Base-by-base conservation (phyloP, 1,284 basidiomycete genomes). In the Wolfiporia cocos region DNA sequence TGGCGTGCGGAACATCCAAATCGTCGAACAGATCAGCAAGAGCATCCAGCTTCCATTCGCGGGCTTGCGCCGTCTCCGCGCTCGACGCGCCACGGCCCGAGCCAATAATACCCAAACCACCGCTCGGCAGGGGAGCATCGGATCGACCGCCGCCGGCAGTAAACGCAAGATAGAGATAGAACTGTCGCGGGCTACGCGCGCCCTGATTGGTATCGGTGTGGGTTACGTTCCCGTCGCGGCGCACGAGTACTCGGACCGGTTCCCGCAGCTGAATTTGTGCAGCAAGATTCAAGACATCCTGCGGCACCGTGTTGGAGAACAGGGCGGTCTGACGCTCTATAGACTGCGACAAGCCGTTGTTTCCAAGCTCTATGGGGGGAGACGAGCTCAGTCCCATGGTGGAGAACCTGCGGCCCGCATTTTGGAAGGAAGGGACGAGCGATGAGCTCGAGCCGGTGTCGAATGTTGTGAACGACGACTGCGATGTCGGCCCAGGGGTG, bases 1-100 rank as follows among this genome's bases (percentile, higher is more conserved):
- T 83, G 0, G 87, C 90, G 53, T 93, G 90, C 37, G 73, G 70
- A 7, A 86, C 73, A 34, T 92, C 90, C 12, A 91, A 78, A 59
- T 98, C 94, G 38, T 95, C 92, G 51, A 96, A 84, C 47, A 98
- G 71, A 62, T 97, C 95, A 19, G 88, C 83, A 26, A 99, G 73
- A 14, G 92, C 93, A 57, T 99, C 94, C 39, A 99, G 71, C 66
- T 99, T 99, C 90, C 93, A 98, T 65, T 97, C 94, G 49, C 91
- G 78, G 28, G 92, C 92, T 60, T 92, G 87, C 11, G 81, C 79
- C 34, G 81, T 91, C 65, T 94, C 92, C 11, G 89, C 85, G 61
- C 71, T 88, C 10, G 81, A 78, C 3, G 80, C 74, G 31, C 83
- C 78, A 40, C 92, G 72, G 11, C 92, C 91, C 19, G 90, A 92